Conservation (phyloP, 1,284 basidiomycete species). For the Moesziomyces sp. region DNA sequence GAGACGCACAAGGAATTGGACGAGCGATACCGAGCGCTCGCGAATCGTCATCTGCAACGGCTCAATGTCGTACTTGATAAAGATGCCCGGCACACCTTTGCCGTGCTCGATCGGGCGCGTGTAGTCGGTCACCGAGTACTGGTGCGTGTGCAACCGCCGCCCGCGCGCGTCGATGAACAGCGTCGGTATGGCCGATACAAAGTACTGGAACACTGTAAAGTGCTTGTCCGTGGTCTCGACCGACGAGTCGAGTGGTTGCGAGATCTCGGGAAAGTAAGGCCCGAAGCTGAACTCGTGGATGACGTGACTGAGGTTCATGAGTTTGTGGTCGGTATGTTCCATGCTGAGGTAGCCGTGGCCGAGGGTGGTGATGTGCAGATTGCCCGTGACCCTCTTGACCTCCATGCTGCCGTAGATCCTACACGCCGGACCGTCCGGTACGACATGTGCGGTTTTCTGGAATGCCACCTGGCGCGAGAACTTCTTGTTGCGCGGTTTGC, state of each 20-base stretch:
- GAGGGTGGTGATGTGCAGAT: slow-evolving; percentile 77
- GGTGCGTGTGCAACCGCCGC: slow-evolving; percentile 78
- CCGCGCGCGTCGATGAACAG: slow-evolving; percentile 82
- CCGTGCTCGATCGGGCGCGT: slow-evolving; percentile 80
- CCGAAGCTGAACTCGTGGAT: slow-evolving; percentile 97
- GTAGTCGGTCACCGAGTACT: slow-evolving; percentile 97
- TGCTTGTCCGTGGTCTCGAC: slow-evolving; percentile 81
- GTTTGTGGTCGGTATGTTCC: slow-evolving; percentile 83
- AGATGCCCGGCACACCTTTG: slow-evolving; percentile 76
- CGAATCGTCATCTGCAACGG: slow-evolving; percentile 85
- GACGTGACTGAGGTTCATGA: slow-evolving; percentile 94
- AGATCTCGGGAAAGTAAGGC: slow-evolving; percentile 92
- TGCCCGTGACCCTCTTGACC: slow-evolving; percentile 88
- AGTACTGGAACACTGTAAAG: slow-evolving; percentile 81
- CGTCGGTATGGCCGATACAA: slow-evolving; percentile 92
- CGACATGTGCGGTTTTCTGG: slow-evolving; percentile 60
- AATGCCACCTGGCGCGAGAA: slow-evolving; percentile 71
- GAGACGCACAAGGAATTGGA: slow-evolving; percentile 83
- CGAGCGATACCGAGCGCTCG: slow-evolving; percentile 83
- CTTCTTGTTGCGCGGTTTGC: slow-evolving; percentile 59
- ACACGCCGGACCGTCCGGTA: slow-evolving; percentile 74
- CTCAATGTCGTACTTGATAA: slow-evolving; percentile 82
- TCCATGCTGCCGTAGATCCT: slow-evolving; percentile 84
- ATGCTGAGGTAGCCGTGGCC: slow-evolving; percentile 91
- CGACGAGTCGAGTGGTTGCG: slow-evolving; percentile 83